Percentiles rank a stretch among this genome's conserved stretches.
Evolutionary conservation across 306 rosid species (phyloP).

Genomic region (Castanea mollissima): DNA sequence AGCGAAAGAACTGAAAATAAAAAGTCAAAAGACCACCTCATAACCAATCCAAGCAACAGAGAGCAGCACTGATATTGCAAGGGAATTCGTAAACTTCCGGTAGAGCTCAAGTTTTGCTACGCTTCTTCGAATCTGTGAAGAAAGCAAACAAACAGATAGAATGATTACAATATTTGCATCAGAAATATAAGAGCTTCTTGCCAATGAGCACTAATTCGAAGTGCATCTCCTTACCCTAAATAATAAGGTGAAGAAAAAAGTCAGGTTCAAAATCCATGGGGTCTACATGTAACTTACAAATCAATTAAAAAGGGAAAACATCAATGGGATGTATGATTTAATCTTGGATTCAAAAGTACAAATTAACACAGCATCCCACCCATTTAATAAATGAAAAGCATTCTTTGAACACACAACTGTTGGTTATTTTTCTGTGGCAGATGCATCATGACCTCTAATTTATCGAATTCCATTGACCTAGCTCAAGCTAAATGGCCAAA

Average conservation of each 20-base stretch:
- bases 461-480: neutral
- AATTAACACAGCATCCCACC: too few species aligned
- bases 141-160: slow-evolving; percentile 5
- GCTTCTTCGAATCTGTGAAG: slow-evolving; percentile 57
- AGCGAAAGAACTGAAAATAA: neutral
- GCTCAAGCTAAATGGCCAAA: neutral
- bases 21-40: slow-evolving; percentile 45
- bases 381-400: too few species aligned
- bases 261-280: too few species aligned
- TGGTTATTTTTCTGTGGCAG: neutral
- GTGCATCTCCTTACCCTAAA: too few species aligned
- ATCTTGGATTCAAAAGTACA: too few species aligned
- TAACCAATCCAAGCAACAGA: slow-evolving; percentile 75
- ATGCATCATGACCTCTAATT: neutral
- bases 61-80: slow-evolving; percentile 70
- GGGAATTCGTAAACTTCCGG: slow-evolving; percentile 75
- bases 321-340: too few species aligned
- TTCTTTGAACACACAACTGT: neutral
- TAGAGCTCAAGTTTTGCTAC: slow-evolving; percentile 68
- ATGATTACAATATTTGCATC: slow-evolving; percentile 3
- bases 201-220: too few species aligned
- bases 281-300: too few species aligned
- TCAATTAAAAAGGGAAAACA: too few species aligned
- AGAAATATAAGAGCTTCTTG: too few species aligned
- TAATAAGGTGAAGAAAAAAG: too few species aligned